Evolutionary conservation across 257 asterid species (phyloP), one percentile per base, ranked within the genome.

Genomic region (Solanum tarijense): DNA sequence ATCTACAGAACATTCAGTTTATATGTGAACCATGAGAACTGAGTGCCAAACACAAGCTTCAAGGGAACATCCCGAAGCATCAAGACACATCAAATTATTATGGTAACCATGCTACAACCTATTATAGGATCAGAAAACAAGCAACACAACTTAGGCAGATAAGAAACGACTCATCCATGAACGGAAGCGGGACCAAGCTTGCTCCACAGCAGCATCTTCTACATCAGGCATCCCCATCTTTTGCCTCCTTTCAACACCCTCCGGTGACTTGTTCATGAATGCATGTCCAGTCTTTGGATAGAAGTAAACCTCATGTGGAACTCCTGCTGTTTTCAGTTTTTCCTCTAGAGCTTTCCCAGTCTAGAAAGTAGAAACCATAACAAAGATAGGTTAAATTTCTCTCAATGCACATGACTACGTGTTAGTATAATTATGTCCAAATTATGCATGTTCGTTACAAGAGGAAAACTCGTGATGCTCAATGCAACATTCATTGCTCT

Each of bases 251-350:
- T 94, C 89, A 41, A 74, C 82, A 55, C 95, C 99, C 36, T 97
- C 98, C 0, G 96, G 92, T 7, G 99, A 97, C 52, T 25, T 89
- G 92, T 97, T 97, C 99, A 97, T 95, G 73, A 97, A 97, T 81
- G 99, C 99, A 87, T 97, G 99, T 12, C 90, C 92, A 7, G 91
- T 20, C 62, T 98, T 95, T 6, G 99, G 96, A 89, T 96, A 96
- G 29, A 97, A 88, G 92, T 93, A 87, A 20, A 97, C 98, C 90
- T 97, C 99, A 25, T 92, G 91, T 38, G 95, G 96, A 74, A 93
- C 95, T 84, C 95, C 96, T 7, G 98, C 90, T 76, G 92, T 92
- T 93, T 94, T 93, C 72, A 97, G 95, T 93, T 94, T 97, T 89
- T 94, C 96, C 91, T 96, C 98, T 86, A 97, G 86, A 65, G 92